phyloP scores from a whole-genome alignment of 495 filamentous ascomycete species.

The Astrothelium macrocarpum region DNA sequence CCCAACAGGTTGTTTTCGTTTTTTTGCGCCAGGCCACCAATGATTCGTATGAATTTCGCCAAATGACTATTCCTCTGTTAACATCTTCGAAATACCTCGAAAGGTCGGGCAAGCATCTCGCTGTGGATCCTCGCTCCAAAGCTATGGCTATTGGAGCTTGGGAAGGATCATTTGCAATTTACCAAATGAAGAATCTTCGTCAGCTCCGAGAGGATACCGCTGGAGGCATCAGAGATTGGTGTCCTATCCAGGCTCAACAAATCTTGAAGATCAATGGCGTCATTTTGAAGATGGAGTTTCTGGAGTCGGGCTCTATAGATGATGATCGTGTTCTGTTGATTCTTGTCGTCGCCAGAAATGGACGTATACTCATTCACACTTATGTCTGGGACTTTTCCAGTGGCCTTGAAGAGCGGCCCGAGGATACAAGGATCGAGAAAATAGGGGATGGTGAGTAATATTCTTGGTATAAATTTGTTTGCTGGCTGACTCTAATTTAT shows the following conservation, averaged over 20 bases:
- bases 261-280: slow-evolving; percentile 56
- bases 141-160: slow-evolving; percentile 56
- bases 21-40: slow-evolving; percentile 43
- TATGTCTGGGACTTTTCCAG: slow-evolving; percentile 63
- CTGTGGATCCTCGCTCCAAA: slow-evolving; percentile 67
- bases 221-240: slow-evolving; percentile 17
- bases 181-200: slow-evolving; percentile 45
- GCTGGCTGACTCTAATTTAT: neutral
- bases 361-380: slow-evolving; percentile 52
- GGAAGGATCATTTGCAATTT: slow-evolving; percentile 51
- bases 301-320: slow-evolving; percentile 38
- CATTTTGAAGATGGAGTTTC: slow-evolving; percentile 80
- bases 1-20: slow-evolving; percentile 61
- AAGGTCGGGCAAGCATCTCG: slow-evolving; percentile 64
- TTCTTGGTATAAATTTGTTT: slow-evolving; percentile 1
- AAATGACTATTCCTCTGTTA: slow-evolving; percentile 48
- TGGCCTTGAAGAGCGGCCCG: slow-evolving; percentile 15
- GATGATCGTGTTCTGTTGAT: slow-evolving; percentile 67
- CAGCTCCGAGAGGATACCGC: slow-evolving; percentile 36
- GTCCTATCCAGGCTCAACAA: slow-evolving; percentile 37
- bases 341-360: slow-evolving; percentile 53
- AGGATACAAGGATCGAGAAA: slow-evolving; percentile 12
- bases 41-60: slow-evolving; percentile 47
- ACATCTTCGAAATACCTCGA: slow-evolving; percentile 44
- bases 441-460: slow-evolving; percentile 16